Percentiles rank a stretch among this genome's conserved stretches.
Conservation (phyloP, 2,329 filamentous ascomycete genomes). For the Talaromyces sp. region DNA sequence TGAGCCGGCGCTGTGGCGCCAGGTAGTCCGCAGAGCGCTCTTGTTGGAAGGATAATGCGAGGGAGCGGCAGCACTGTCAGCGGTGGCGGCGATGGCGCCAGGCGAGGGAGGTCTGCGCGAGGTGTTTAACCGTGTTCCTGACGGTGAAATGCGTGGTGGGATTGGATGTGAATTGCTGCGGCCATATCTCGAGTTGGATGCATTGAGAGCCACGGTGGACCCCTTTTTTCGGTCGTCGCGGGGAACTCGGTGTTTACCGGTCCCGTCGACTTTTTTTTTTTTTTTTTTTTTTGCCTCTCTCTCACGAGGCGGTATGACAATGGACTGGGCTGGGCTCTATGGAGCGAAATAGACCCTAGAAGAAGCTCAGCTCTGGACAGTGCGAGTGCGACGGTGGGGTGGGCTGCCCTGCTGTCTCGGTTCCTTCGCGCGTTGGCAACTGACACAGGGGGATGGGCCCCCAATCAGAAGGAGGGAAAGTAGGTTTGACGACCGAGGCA, state of each 20-base stretch:
- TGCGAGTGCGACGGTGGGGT: background rate
- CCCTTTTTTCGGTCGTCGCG: constrained; percentile 23
- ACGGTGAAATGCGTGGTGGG: constrained; percentile 44
- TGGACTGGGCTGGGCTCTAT: too few relatives aligned
- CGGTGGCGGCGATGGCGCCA: constrained; percentile 3
- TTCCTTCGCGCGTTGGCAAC: background rate
- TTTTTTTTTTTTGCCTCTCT: background rate
- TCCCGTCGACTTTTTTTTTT: constrained; percentile 25
- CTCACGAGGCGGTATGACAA: constrained; percentile 2
- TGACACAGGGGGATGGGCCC: background rate
- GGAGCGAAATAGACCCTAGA: too few relatives aligned
- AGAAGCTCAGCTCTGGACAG: background rate
- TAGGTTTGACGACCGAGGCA: background rate
- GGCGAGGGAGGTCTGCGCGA: constrained; percentile 26
- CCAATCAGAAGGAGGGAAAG: background rate
- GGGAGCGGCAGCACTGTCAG: background rate
- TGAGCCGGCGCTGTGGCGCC: constrained; percentile 36
- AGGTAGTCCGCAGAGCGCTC: constrained; percentile 30
- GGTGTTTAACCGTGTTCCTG: constrained; percentile 29
- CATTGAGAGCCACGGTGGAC: constrained; percentile 22
- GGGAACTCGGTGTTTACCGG: constrained; percentile 27
- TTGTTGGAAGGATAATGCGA: constrained; percentile 23
- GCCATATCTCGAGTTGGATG: constrained; percentile 45
- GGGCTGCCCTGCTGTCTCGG: background rate
- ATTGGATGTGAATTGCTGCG: constrained; percentile 46